Evolutionary conservation across 495 filamentous ascomycete genomes (phyloP).

Genomic region (Lepraria neglecta): DNA sequence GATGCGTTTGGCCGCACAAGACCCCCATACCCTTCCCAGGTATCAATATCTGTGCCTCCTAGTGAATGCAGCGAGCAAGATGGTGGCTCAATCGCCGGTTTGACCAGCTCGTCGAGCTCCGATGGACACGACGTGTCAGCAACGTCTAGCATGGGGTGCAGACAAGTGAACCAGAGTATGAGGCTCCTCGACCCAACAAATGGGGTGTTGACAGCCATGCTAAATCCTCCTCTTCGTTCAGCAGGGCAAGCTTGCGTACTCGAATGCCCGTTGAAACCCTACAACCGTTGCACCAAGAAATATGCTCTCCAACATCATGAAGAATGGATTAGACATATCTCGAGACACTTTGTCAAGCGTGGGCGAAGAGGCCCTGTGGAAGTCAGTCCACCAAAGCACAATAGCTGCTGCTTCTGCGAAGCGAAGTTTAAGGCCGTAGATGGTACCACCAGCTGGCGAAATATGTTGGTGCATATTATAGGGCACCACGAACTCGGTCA

Average conservation of each 20-base stretch:
- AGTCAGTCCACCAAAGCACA: conserved; percentile 15
- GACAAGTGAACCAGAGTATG: not conserved
- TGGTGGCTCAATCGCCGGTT: not conserved
- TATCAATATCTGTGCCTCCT: not conserved
- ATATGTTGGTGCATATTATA: too few species aligned
- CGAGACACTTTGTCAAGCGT: conserved; percentile 14
- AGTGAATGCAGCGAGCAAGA: not conserved
- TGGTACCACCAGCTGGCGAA: too few species aligned
- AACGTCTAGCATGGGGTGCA: not conserved
- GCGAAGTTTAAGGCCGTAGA: conserved; percentile 3
- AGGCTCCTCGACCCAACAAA: not conserved
- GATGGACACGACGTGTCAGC: not conserved
- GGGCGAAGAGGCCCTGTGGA: not conserved
- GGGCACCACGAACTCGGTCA: too few species aligned
- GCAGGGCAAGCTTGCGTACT: not conserved
- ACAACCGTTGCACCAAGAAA: conserved; percentile 5
- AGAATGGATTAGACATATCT: conserved; percentile 23
- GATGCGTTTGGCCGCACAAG: not conserved
- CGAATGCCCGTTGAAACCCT: conserved; percentile 21
- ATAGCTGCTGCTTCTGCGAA: conserved; percentile 25
- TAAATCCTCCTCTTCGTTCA: too few species aligned
- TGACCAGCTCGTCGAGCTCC: not conserved
- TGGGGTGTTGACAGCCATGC: too few species aligned
- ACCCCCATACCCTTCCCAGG: not conserved
- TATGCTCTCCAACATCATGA: conserved; percentile 3